phyloP scores from a whole-genome alignment of 805 yeast genomes.

The Wickerhamiella vanderwaltii region DNA sequence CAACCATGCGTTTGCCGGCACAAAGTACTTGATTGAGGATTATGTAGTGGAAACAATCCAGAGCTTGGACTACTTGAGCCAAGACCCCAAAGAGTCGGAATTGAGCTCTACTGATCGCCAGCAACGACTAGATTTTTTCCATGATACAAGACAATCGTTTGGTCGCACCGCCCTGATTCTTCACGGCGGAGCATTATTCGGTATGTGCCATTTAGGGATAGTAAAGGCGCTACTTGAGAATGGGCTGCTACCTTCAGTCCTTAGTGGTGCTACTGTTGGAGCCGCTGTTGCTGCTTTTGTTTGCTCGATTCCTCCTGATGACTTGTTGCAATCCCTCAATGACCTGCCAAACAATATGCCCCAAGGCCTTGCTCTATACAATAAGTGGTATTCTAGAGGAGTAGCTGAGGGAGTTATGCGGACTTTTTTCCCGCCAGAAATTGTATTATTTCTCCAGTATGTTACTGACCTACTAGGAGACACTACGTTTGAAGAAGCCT shows the following conservation, averaged over 20 bases:
- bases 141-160: constrained; percentile 72
- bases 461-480: constrained; percentile 67
- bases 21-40: constrained; percentile 78
- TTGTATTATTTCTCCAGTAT: constrained; percentile 63
- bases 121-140: constrained; percentile 53
- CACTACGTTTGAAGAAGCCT: constrained; percentile 89
- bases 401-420: constrained; percentile 62
- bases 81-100: constrained; percentile 16
- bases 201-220: constrained; percentile 87
- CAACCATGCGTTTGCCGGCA: constrained; percentile 75
- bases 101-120: constrained; percentile 26
- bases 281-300: constrained; percentile 82
- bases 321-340: constrained; percentile 37
- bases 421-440: constrained; percentile 79
- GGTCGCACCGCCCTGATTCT: constrained; percentile 84
- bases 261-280: constrained; percentile 89
- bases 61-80: constrained; percentile 50
- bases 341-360: constrained; percentile 21
- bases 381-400: constrained; percentile 27
- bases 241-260: constrained; percentile 67
- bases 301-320: constrained; percentile 59
- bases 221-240: constrained; percentile 68
- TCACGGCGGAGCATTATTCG: constrained; percentile 93
- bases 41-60: constrained; percentile 65
- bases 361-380: constrained; percentile 15